Evolutionary conservation across 2,329 filamentous ascomycete species (phyloP), one percentile per base, ranked within the genome.

Genomic region (Aspergillus ochraceus): DNA sequence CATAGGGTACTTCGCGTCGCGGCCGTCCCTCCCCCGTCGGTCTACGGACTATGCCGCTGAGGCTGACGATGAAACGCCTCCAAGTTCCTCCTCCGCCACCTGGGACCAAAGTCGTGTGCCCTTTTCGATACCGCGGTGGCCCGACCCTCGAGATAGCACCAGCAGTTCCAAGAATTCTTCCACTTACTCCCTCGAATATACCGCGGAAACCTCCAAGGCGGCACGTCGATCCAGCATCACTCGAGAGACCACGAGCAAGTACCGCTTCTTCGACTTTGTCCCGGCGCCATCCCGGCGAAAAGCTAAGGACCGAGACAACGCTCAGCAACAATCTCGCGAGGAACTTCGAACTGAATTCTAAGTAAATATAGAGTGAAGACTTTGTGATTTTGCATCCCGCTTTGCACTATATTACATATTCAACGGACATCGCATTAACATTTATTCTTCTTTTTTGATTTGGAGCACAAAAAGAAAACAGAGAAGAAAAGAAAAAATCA

Each of bases 161-260:
- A 70, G 74, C 24, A 78, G 75, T 64, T 79, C 78, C 10, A 79
- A 79, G 29, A 80, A 81, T 58, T 80, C 78, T 2, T 81, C 79
- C 6, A 79, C 76, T 0, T 78, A 80, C 58, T 78, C 77, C 4
- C 68, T 79, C 39, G 78, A 81, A 45, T 74, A 74, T 45, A 64
- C 71, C 10, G 45, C 19, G 2, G 76, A 79, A 17, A 64, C 60
- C 52, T 65, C 71, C 49, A 78, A 73, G 36, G n/a, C 36, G 56
- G 70, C 67, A 30, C 75, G 73, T 58, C 68, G 75, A 62, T 71
- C 73, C 54, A 79, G 71, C 55, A 72, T 76, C 46, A 75, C 70
- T 49, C 74, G 74, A 54, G 77, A 78, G 55, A 67, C 71, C 2
- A 70, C 73, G 19, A 74, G 71, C 61, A 79, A 77, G 68, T 76